These are phyloP conservation scores for Diutina scorzettiae DNA, from an alignment of 1,139 yeast species.

Conservation along the genomic window DNA sequence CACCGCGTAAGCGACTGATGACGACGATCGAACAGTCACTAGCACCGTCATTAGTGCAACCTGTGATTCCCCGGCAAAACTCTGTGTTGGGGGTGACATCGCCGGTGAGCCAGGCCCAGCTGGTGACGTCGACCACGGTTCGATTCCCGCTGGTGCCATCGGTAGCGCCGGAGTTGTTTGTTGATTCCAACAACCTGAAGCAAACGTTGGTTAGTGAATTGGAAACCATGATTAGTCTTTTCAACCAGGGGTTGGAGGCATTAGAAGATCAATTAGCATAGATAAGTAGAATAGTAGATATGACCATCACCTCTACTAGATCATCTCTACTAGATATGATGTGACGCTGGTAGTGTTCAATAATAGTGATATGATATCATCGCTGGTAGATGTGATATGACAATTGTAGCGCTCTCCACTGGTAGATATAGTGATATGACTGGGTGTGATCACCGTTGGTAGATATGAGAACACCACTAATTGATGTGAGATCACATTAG, in stretches of 20 bases:
- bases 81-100: not conserved
- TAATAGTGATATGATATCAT: too few species aligned
- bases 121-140: not conserved
- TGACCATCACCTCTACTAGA: too few species aligned
- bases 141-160: constrained; percentile 27
- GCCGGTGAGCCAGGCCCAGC: not conserved
- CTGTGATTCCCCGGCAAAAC: constrained; percentile 12
- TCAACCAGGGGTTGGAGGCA: constrained; percentile 30
- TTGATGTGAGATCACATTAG: too few species aligned
- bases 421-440: too few species aligned
- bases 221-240: constrained; percentile 27
- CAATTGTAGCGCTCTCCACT: too few species aligned
- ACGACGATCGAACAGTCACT: constrained; percentile 9
- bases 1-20: constrained; percentile 6
- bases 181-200: constrained; percentile 21
- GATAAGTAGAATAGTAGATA: too few species aligned
- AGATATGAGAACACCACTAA: too few species aligned
- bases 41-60: constrained; percentile 12
- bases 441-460: too few species aligned
- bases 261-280: constrained; percentile 15
- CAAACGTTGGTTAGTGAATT: constrained; percentile 25
- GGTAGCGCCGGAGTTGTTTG: constrained; percentile 27
- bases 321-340: too few species aligned
- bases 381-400: too few species aligned
- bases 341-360: too few species aligned